Base-by-base conservation (phyloP, 306 rosid species). In the Rosa lucieae region DNA sequence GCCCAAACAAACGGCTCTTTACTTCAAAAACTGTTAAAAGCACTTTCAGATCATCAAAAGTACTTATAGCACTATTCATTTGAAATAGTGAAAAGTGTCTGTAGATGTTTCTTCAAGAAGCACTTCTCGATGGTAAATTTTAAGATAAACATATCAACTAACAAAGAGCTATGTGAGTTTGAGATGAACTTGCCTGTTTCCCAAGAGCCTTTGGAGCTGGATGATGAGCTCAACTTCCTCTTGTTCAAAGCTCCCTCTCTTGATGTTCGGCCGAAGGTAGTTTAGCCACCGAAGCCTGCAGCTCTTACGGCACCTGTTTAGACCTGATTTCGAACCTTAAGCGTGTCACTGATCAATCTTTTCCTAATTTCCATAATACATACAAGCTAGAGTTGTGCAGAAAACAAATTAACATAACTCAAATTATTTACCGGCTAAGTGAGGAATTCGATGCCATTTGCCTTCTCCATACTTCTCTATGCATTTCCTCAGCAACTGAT, bases 391-490 rank as follows among this genome's bases (percentile, higher is more conserved):
- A 26, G 68, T 52, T 3, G 7, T 15, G 14, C 46, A 55, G 66
- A 65, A 53, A 49, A 14, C 21, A 18, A 70, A 47, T 68, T 7
- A 49, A 76, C 67, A 13, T 2, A 5, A 63, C 7, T 17, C 5
- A 21, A 61, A 29, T 29, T 8, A 67, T 3, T 32, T 80, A 90
- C 92, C 94, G 55, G 94, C 92, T 77, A 90, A 80, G 35, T 82
- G 86, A 81, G 94, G 94, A 79, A 90, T 82, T 2, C 92, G 79
- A 78, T 90, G 94, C 94, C 94, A 90, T 62, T 90, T 90, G 52
- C 92, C 94, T 86, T 90, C 90, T 21, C 94, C 94, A 78, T 86
- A 78, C 78, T 88, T 88, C 62, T 88, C 87, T 69, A 88, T 82
- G 83, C 94, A 90, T 69, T 86, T 88, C 89, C 84, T 90, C 62